A percentile compares a stretch with the other conserved stretches of the same genome.
Conservation (phyloP, 176 grass and related monocot species). For the Hsuehochloa calcarea region DNA sequence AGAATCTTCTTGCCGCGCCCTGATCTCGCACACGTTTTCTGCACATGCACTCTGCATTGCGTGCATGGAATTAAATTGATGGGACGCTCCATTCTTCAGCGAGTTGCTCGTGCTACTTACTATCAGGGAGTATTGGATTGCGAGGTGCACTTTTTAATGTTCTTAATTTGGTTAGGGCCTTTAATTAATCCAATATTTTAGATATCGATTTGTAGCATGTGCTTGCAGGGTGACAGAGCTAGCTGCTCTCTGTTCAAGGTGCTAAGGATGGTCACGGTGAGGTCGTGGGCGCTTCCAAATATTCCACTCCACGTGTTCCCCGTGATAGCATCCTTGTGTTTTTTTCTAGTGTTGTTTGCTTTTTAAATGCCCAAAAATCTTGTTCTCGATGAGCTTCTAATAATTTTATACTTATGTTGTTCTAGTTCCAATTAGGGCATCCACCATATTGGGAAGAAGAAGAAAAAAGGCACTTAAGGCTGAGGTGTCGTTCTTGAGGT, state of each 20-base stretch:
- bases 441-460: too few relatives aligned
- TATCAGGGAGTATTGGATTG: neutral
- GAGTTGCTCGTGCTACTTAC: neutral
- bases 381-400: neutral
- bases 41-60: too few relatives aligned
- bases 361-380: neutral
- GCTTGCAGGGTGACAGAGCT: neutral
- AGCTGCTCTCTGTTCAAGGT: neutral
- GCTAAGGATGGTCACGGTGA: neutral
- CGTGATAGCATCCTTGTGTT: neutral
- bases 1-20: neutral
- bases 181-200: neutral
- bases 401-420: neutral
- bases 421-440: neutral
- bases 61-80: neutral
- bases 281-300: neutral
- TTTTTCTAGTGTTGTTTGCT: neutral
- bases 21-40: slow-evolving; percentile 1
- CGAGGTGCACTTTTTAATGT: neutral
- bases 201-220: neutral
- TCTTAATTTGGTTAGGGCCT: too few relatives aligned
- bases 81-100: slow-evolving; percentile 8
- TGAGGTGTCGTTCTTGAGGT: too few relatives aligned
- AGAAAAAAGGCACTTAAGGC: too few relatives aligned
- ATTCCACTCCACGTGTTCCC: neutral